phyloP scores from a whole-genome alignment of 495 filamentous ascomycete genomes.

The Pseudevernia furfuracea region DNA sequence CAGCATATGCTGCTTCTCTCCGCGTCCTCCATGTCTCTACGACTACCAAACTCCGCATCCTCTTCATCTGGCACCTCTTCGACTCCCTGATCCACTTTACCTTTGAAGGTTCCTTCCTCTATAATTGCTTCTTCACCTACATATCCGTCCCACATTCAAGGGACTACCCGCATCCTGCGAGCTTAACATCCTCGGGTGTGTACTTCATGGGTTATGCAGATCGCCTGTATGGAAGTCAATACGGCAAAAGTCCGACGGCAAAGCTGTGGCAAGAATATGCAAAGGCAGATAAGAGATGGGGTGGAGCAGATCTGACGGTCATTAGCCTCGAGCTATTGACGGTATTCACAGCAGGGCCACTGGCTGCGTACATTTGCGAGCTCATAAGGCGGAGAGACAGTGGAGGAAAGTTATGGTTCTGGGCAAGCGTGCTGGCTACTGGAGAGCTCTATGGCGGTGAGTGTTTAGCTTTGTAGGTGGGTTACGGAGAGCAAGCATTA shows the following conservation, averaged over 20 bases:
- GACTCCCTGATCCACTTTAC: conserved; percentile 82
- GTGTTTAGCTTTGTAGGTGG: conserved; percentile 18
- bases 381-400: conserved; percentile 41
- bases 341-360: conserved; percentile 66
- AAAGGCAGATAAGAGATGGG: conserved; percentile 80
- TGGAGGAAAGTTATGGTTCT: conserved; percentile 53
- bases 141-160: conserved; percentile 32
- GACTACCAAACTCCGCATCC: conserved; percentile 47
- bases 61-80: conserved; percentile 95
- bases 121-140: conserved; percentile 82
- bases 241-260: conserved; percentile 56
- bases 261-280: conserved; percentile 90
- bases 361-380: conserved; percentile 64
- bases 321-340: conserved; percentile 81
- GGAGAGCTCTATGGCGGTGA: conserved; percentile 86
- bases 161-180: conserved; percentile 35
- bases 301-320: conserved; percentile 64
- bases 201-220: conserved; percentile 46
- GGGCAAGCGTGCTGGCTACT: conserved; percentile 71
- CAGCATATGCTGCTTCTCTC: conserved; percentile 42
- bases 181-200: conserved; percentile 37
- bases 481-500: background rate
- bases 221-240: conserved; percentile 63
- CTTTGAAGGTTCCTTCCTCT: conserved; percentile 85
- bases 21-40: conserved; percentile 42